Conservation (phyloP, 495 filamentous ascomycete species). For the Aspergillus conjunctus region DNA sequence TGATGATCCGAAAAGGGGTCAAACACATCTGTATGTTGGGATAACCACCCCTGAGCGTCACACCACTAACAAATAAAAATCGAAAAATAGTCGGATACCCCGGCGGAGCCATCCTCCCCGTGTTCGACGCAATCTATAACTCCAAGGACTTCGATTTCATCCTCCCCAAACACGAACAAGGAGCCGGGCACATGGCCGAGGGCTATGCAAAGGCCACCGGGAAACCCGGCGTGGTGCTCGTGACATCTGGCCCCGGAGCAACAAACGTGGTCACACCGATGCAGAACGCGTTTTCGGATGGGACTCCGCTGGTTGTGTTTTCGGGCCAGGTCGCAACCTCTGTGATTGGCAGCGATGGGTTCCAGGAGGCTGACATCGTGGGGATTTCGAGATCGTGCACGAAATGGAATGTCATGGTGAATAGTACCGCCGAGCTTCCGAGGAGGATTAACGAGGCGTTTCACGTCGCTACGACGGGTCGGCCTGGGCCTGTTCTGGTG, state of each 20-base stretch:
- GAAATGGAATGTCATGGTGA: conserved; percentile 66
- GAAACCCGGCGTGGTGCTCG: conserved; percentile 63
- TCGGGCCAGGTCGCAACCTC: conserved; percentile 59
- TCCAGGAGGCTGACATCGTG: conserved; percentile 65
- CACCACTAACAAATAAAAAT: not conserved
- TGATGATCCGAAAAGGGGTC: conserved; percentile 91
- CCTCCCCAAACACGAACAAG: conserved; percentile 64
- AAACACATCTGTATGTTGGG: conserved; percentile 81
- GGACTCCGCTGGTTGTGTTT: conserved; percentile 65
- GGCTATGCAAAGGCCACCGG: conserved; percentile 63
- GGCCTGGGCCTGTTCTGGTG: conserved; percentile 64
- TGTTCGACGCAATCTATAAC: conserved; percentile 66
- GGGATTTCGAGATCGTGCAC: conserved; percentile 63
- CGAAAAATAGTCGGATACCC: conserved; percentile 41
- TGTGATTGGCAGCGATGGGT: conserved; percentile 60
- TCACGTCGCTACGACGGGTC: conserved; percentile 59
- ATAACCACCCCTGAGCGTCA: not conserved
- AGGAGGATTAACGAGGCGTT: conserved; percentile 63
- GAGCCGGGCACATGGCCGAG: conserved; percentile 68
- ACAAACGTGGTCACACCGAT: conserved; percentile 65
- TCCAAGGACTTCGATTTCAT: conserved; percentile 63
- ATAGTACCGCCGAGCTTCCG: conserved; percentile 61
- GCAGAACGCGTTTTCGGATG: conserved; percentile 63
- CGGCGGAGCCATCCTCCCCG: conserved; percentile 51
- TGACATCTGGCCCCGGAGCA: conserved; percentile 66